Evolutionary conservation across 2,329 filamentous ascomycete genomes (phyloP).

Genomic region (Fusarium sp.): DNA sequence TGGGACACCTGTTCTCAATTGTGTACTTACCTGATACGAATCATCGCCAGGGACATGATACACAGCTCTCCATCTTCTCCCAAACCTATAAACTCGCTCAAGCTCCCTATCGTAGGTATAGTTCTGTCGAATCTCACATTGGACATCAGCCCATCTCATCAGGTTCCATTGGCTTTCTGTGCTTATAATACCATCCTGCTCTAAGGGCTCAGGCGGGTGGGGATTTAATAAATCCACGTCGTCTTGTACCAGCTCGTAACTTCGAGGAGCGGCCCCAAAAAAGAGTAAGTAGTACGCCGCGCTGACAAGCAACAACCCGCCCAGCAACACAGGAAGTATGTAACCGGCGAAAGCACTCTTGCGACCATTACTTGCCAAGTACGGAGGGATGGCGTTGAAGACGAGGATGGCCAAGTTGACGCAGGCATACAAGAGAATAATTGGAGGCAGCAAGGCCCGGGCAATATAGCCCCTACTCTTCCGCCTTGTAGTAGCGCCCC

Average conservation of each 20-base stretch:
- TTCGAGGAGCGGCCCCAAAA: neutral
- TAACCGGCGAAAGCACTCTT: neutral
- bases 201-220: neutral
- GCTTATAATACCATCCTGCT: neutral
- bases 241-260: neutral
- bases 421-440: neutral
- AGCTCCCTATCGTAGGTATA: neutral
- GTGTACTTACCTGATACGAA: neutral
- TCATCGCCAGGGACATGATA: constrained; percentile 1
- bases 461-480: accelerated
- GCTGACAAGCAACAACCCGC: neutral
- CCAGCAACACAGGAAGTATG: neutral
- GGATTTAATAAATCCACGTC: neutral
- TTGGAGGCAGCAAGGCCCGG: neutral
- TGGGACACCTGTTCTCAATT: no score
- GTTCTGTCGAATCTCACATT: neutral
- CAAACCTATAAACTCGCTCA: neutral
- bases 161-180: neutral
- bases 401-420: neutral
- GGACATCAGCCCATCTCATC: neutral
- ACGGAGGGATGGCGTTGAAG: neutral
- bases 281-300: neutral
- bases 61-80: neutral
- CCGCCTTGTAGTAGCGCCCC: neutral
- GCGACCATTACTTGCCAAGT: neutral